phyloP scores from a whole-genome alignment of 2,329 filamentous ascomycete genomes.

The Helotiales sp. region DNA sequence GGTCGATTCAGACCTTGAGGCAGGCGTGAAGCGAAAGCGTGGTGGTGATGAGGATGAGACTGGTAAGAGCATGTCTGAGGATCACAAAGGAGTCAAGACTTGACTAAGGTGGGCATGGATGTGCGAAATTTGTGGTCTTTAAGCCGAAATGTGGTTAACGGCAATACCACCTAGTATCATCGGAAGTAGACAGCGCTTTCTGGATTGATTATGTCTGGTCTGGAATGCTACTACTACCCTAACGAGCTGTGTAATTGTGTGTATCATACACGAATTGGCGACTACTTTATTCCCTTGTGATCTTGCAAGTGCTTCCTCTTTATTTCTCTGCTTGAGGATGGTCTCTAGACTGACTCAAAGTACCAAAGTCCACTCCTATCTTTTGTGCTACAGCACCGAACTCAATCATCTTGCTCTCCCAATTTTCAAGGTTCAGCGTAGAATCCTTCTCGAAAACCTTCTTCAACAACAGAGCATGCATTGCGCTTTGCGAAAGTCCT shows the following conservation, averaged over 20 bases:
- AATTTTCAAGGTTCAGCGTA: slow-evolving; percentile 3
- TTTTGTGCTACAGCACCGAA: background rate
- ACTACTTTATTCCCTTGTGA: too few relatives aligned
- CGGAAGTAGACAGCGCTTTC: background rate
- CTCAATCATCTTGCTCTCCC: slow-evolving; percentile 6
- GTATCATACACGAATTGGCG: too few relatives aligned
- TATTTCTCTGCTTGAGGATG: slow-evolving; percentile 7
- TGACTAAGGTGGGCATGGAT: too few relatives aligned
- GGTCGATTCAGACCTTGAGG: too few relatives aligned
- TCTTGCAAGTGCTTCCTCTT: background rate
- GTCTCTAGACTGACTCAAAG: slow-evolving; percentile 19
- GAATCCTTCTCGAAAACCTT: slow-evolving; percentile 17
- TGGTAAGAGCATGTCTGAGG: too few relatives aligned
- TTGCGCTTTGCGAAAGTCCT: slow-evolving; percentile 41
- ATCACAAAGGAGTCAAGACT: too few relatives aligned
- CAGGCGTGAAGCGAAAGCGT: too few relatives aligned
- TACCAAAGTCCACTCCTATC: slow-evolving; percentile 9
- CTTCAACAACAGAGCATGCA: slow-evolving; percentile 24
- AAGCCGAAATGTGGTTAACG: too few relatives aligned
- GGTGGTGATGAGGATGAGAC: too few relatives aligned
- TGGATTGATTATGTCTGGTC: background rate
- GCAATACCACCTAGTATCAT: too few relatives aligned
- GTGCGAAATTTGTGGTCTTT: too few relatives aligned
- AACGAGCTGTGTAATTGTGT: too few relatives aligned
- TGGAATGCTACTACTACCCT: background rate